A percentile compares a stretch with the other conserved stretches of the same genome.
phyloP scores from a whole-genome alignment of 345 rosid species.

The Clarkia xantiana region DNA sequence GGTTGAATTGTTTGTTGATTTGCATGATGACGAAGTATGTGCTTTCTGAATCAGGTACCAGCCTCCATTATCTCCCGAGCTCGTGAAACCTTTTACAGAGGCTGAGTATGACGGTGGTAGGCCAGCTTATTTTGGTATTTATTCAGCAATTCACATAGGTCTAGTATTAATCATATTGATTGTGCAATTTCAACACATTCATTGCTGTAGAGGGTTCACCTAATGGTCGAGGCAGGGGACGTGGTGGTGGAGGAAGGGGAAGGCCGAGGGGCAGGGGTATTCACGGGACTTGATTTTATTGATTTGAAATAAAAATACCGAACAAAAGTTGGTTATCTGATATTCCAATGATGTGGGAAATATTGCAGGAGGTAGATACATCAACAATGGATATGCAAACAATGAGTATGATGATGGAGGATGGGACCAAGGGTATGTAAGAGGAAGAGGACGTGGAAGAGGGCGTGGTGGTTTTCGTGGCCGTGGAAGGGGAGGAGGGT shows the following conservation, averaged over 20 bases:
- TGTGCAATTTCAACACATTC: not conserved
- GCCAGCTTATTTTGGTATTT: not conserved
- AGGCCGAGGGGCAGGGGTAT: conserved; percentile 18
- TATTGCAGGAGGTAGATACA: conserved; percentile 50
- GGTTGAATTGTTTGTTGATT: too few relatives aligned
- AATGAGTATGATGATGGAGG: conserved; percentile 68
- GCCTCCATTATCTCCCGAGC: conserved; percentile 52
- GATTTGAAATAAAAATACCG: not conserved
- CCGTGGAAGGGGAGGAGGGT: conserved; percentile 73
- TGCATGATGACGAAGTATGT: conserved; percentile 3
- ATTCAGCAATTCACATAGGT: not conserved
- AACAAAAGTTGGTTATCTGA: too few relatives aligned
- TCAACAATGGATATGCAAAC: conserved; percentile 35
- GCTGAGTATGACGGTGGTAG: conserved; percentile 59
- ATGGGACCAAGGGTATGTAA: conserved; percentile 49
- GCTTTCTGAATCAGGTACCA: conserved; percentile 39
- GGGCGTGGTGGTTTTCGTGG: conserved; percentile 60
- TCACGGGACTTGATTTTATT: not conserved
- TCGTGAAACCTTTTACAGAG: conserved; percentile 37
- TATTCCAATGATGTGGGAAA: too few relatives aligned
- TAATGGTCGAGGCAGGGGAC: conserved; percentile 50
- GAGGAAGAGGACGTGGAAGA: conserved; percentile 89
- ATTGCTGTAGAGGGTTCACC: conserved; percentile 51
- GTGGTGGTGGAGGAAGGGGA: conserved; percentile 59
- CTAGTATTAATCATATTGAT: not conserved